Evolutionary conservation across 2,329 filamentous ascomycete species (phyloP).

Genomic region (Scopulariopsis brevicaulis): DNA sequence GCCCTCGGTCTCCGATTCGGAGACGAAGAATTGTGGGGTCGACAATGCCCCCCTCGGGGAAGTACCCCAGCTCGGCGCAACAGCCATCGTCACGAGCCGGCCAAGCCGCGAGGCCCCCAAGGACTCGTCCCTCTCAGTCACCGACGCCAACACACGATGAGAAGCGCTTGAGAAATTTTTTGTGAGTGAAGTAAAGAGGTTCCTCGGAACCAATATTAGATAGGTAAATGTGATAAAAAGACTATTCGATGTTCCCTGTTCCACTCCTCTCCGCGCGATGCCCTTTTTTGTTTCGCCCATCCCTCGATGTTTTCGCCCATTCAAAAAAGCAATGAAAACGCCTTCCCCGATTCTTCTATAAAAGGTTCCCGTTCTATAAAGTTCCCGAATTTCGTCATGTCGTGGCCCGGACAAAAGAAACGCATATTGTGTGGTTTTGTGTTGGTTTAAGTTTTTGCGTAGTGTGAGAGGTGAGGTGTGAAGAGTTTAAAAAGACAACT

Average conservation of each 20-base stretch:
- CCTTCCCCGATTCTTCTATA: conserved; percentile 17
- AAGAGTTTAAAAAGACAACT: not conserved
- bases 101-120: no score
- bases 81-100: no score
- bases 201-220: no score
- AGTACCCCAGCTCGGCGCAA: no score
- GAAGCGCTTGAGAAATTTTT: no score
- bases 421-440: not conserved
- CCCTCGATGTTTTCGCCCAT: no score
- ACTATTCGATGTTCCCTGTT: no score
- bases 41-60: not conserved
- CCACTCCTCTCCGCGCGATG: no score
- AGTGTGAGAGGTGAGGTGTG: not conserved
- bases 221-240: no score
- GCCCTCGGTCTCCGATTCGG: not conserved
- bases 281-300: no score
- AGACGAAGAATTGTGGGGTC: not conserved
- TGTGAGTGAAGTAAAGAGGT: not conserved
- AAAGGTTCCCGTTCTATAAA: conserved; percentile 25
- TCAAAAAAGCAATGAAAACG: conserved; percentile 15
- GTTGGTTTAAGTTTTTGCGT: not conserved
- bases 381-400: conserved; percentile 1
- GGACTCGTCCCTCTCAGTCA: no score
- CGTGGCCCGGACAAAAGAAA: not conserved
- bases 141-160: no score